Evolutionary conservation across 2,329 filamentous ascomycete species (phyloP).

Genomic region (Phaeophleospora eucalypticola): DNA sequence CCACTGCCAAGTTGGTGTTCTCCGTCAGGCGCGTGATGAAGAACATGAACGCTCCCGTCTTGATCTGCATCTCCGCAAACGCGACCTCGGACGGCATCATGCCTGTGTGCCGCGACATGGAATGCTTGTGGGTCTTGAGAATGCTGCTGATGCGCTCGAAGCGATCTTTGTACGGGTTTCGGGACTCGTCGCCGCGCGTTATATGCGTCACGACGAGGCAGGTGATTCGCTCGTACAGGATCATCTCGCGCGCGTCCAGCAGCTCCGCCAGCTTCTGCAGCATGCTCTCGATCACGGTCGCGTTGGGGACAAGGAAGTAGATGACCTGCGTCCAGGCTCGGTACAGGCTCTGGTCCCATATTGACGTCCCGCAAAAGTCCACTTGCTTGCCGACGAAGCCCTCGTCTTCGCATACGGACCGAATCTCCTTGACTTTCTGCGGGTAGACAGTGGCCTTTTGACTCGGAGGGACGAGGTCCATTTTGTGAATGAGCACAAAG

Average conservation of each 20-base stretch:
- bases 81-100: constrained; percentile 78
- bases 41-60: constrained; percentile 78
- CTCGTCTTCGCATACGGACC: constrained; percentile 61
- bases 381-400: constrained; percentile 58
- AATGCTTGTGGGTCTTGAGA: constrained; percentile 97
- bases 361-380: constrained; percentile 88
- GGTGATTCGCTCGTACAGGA: constrained; percentile 91
- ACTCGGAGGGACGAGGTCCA: constrained; percentile 85
- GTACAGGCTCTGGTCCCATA: constrained; percentile 98
- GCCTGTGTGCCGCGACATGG: constrained; percentile 66
- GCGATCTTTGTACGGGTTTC: constrained; percentile 84
- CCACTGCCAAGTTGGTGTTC: constrained; percentile 93
- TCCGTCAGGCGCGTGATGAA: constrained; percentile 95
- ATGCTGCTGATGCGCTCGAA: constrained; percentile 96
- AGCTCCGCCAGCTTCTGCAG: constrained; percentile 76
- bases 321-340: constrained; percentile 98
- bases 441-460: constrained; percentile 79
- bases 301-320: constrained; percentile 93
- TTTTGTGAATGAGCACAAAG: constrained; percentile 97
- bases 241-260: constrained; percentile 87
- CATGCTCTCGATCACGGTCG: constrained; percentile 81
- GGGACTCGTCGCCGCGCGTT: constrained; percentile 65
- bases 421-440: constrained; percentile 73
- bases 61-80: constrained; percentile 76
- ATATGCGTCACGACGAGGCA: constrained; percentile 96